Evolutionary conservation across 257 asterid species (phyloP).

Genomic region (Coffea eugenioides): DNA sequence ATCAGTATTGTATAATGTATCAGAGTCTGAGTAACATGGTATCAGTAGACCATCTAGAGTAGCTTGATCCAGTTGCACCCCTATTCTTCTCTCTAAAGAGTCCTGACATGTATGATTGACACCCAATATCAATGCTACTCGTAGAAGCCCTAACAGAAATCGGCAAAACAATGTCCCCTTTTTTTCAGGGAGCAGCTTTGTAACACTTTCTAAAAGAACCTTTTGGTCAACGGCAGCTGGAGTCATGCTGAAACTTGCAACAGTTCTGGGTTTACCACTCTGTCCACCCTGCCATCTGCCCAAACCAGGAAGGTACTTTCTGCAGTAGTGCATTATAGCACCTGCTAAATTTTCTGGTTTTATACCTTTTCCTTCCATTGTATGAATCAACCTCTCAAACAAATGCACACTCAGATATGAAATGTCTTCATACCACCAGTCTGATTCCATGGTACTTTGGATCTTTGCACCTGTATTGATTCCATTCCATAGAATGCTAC

Average conservation of each 20-base stretch:
- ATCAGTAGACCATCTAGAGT: constrained; percentile 71
- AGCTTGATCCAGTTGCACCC: constrained; percentile 75
- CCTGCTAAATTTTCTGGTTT: constrained; percentile 60
- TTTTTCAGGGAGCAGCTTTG: constrained; percentile 66
- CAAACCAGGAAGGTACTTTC: constrained; percentile 82
- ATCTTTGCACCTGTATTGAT: constrained; percentile 90
- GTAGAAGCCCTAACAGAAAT: constrained; percentile 74
- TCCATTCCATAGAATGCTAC: constrained; percentile 97
- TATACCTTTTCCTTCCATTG: constrained; percentile 75
- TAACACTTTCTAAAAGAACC: constrained; percentile 64
- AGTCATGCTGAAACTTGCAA: constrained; percentile 82
- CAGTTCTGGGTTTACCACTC: constrained; percentile 52
- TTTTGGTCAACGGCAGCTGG: constrained; percentile 76
- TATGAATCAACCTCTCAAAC: constrained; percentile 68
- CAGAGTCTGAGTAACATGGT: constrained; percentile 86
- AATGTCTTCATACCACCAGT: constrained; percentile 96
- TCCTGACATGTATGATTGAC: constrained; percentile 57
- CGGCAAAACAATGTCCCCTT: constrained; percentile 83
- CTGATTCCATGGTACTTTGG: constrained; percentile 64
- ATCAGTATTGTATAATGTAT: constrained; percentile 74
- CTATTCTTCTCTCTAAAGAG: constrained; percentile 69
- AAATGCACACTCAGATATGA: constrained; percentile 69
- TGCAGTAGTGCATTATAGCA: constrained; percentile 80
- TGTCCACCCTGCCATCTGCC: constrained; percentile 85
- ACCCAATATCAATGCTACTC: constrained; percentile 79